Percentiles rank a stretch among this genome's conserved stretches.
These are phyloP conservation scores for Verticillium nonalfalfae DNA, from an alignment of 2,329 filamentous ascomycete species.

Conservation along the genomic window DNA sequence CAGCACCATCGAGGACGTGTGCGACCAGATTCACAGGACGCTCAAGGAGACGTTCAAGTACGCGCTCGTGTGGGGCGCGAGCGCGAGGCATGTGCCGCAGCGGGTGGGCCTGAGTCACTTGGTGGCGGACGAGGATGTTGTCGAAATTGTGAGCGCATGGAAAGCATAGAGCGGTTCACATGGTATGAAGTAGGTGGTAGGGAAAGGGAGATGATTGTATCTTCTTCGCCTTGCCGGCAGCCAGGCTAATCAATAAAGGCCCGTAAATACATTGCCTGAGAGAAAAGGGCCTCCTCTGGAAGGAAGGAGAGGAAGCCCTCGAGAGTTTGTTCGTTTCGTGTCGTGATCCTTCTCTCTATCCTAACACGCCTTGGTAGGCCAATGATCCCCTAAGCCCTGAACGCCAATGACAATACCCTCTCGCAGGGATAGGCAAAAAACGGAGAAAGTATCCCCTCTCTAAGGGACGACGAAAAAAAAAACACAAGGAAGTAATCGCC, in stretches of 20 bases:
- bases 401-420: not conserved
- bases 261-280: constrained; percentile 6
- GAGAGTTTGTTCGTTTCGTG: constrained; percentile 10
- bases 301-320: constrained; percentile 1
- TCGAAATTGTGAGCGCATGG: constrained; percentile 61
- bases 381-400: constrained; percentile 6
- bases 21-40: constrained; percentile 87
- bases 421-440: not conserved
- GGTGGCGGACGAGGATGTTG: constrained; percentile 65
- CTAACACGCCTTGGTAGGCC: constrained; percentile 6
- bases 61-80: constrained; percentile 94
- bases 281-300: not conserved
- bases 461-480: not conserved
- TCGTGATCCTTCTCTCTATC: constrained; percentile 12
- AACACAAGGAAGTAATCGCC: constrained; percentile 5
- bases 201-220: constrained; percentile 4
- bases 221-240: constrained; percentile 3
- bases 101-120: constrained; percentile 79
- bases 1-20: constrained; percentile 92
- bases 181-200: not conserved
- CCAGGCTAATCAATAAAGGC: constrained; percentile 1
- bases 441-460: not conserved
- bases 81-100: constrained; percentile 90
- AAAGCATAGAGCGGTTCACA: constrained; percentile 37
- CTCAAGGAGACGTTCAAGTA: constrained; percentile 99